Conservation (phyloP, 345 rosid genomes). For the Acer negundo region DNA sequence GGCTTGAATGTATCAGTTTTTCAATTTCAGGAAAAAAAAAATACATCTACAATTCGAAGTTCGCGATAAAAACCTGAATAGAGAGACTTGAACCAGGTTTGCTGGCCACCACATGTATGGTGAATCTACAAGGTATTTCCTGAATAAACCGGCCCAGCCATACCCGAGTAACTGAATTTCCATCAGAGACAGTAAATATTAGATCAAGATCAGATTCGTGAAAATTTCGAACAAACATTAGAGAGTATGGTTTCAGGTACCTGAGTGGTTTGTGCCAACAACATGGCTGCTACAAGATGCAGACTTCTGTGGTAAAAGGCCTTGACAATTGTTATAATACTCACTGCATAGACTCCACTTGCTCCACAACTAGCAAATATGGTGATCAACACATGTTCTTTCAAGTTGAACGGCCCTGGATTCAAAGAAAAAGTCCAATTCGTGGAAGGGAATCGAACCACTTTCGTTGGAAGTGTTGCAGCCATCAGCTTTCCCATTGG, state of each 20-base stretch:
- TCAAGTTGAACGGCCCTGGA: slow-evolving; percentile 54
- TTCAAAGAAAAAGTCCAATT: slow-evolving; percentile 47
- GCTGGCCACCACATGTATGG: slow-evolving; percentile 71
- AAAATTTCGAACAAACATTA: no score
- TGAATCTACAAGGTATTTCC: slow-evolving; percentile 49
- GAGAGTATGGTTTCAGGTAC: slow-evolving; percentile 4
- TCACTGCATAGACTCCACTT: slow-evolving; percentile 43
- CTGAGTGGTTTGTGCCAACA: slow-evolving; percentile 49
- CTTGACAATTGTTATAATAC: slow-evolving; percentile 44
- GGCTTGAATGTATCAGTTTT: slow-evolving; percentile 24
- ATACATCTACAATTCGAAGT: no score
- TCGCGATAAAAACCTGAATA: slow-evolving; percentile 29
- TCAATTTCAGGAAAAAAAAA: not conserved
- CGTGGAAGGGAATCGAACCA: slow-evolving; percentile 32
- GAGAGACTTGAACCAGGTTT: slow-evolving; percentile 53
- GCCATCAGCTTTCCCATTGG: slow-evolving; percentile 57
- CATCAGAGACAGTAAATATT: not conserved
- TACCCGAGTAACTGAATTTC: slow-evolving; percentile 49
- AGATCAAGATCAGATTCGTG: not conserved
- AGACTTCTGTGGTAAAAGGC: slow-evolving; percentile 48
- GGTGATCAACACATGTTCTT: slow-evolving; percentile 61
- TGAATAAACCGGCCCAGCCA: slow-evolving; percentile 65
- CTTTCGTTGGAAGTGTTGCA: slow-evolving; percentile 42
- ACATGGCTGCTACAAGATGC: slow-evolving; percentile 18
- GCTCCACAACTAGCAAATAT: slow-evolving; percentile 57